phyloP scores from a whole-genome alignment of 2,329 filamentous ascomycete species.

The Scytalidium lignicola region DNA sequence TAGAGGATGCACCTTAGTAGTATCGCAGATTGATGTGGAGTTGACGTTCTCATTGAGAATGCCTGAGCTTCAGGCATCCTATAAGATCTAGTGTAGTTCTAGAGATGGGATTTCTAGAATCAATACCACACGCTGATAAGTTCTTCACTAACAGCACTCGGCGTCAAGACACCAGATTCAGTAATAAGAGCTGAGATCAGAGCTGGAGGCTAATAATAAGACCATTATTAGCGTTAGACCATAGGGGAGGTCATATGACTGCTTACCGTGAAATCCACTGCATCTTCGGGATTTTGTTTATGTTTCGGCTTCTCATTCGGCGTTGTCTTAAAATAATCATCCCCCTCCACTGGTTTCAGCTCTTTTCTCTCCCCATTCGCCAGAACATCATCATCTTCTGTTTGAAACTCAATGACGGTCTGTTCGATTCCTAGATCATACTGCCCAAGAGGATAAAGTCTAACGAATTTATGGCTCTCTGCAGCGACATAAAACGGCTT shows the following conservation, averaged over 20 bases:
- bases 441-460: slow-evolving; percentile 78
- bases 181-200: slow-evolving; percentile 71
- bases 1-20: too few relatives aligned
- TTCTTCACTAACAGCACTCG: slow-evolving; percentile 65
- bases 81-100: too few relatives aligned
- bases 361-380: slow-evolving; percentile 19
- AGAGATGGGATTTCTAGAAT: slow-evolving; percentile 6
- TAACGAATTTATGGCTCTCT: slow-evolving; percentile 95
- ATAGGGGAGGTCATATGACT: background rate
- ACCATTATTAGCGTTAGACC: slow-evolving; percentile 19
- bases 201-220: slow-evolving; percentile 49
- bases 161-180: slow-evolving; percentile 67
- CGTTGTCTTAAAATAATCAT: slow-evolving; percentile 20
- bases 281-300: slow-evolving; percentile 29
- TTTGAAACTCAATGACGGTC: slow-evolving; percentile 68
- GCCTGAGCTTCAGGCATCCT: too few relatives aligned
- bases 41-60: too few relatives aligned
- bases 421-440: slow-evolving; percentile 77
- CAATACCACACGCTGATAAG: slow-evolving; percentile 43
- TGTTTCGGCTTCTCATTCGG: slow-evolving; percentile 14
- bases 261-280: slow-evolving; percentile 67
- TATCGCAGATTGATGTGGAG: too few relatives aligned
- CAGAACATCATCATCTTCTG: slow-evolving; percentile 45
- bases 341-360: slow-evolving; percentile 14
- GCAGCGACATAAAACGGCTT: slow-evolving; percentile 85